phyloP scores from a whole-genome alignment of 148 eudicot genomes.

The Oxyria digyna region DNA sequence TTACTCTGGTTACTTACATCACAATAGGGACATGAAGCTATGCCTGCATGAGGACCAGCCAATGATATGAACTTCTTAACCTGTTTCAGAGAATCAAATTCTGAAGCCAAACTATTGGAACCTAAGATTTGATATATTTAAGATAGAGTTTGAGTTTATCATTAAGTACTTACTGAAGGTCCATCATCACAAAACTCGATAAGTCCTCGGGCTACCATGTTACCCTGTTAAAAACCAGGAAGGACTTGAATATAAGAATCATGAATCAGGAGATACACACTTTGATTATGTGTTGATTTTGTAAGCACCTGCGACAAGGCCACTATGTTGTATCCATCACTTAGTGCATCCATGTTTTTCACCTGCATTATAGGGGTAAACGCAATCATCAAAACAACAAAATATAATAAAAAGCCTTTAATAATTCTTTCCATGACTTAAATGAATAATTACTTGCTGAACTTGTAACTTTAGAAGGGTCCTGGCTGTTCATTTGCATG shows the following conservation, averaged over 20 bases:
- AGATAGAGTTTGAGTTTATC: no score
- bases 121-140: background rate
- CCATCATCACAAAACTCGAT: constrained; percentile 14
- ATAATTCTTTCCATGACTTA: background rate
- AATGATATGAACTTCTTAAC: constrained; percentile 50
- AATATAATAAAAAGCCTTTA: background rate
- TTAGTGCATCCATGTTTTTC: constrained; percentile 13
- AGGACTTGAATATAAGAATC: no score
- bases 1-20: no score
- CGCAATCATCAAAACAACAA: background rate
- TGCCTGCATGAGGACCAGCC: constrained; percentile 71
- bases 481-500: no score
- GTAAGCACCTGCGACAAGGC: constrained; percentile 46
- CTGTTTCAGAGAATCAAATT: constrained; percentile 19
- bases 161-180: constrained; percentile 47
- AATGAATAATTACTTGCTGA: background rate
- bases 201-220: constrained; percentile 12
- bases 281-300: no score
- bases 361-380: background rate
- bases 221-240: constrained; percentile 1
- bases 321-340: constrained; percentile 47
- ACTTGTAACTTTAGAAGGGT: no score
- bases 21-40: constrained; percentile 53
- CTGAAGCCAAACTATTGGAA: background rate
- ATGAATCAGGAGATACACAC: no score